Conservation (phyloP, 176 grass and related monocot genomes). For the Aegilops umbellulata region DNA sequence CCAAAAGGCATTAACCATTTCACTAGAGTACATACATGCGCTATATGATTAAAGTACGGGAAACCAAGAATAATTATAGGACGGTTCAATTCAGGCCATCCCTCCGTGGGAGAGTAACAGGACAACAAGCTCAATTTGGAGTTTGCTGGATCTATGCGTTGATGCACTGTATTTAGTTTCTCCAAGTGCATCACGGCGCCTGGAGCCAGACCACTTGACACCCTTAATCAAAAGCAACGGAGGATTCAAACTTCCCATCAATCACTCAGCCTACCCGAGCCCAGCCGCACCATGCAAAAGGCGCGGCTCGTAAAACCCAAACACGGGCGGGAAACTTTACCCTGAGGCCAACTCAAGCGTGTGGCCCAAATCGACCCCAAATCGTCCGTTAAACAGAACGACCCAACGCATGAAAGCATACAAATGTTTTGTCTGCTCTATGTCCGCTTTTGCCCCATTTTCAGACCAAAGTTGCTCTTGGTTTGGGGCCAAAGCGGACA, state of each 20-base stretch:
- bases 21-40: neutral
- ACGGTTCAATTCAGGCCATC: slow-evolving; percentile 3
- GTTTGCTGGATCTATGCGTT: neutral
- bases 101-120: neutral
- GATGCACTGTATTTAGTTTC: neutral
- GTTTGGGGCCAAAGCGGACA: too few species aligned
- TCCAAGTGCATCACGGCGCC: neutral
- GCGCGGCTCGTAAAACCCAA: neutral
- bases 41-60: neutral
- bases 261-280: neutral
- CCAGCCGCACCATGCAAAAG: neutral
- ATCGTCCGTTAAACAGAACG: too few species aligned
- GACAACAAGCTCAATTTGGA: neutral
- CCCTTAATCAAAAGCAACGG: neutral
- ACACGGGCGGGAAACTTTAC: neutral
- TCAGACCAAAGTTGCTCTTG: too few species aligned
- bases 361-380: too few species aligned
- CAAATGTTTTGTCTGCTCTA: too few species aligned
- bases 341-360: too few species aligned
- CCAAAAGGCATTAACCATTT: slow-evolving; percentile 15
- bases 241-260: neutral
- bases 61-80: neutral
- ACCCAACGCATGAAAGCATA: too few species aligned
- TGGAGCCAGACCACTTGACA: neutral
- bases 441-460: too few species aligned